A percentile compares a stretch with the other conserved stretches of the same genome.
phyloP scores from a whole-genome alignment of 73 alveolate genomes.

The Durusdinium trenchii region DNA sequence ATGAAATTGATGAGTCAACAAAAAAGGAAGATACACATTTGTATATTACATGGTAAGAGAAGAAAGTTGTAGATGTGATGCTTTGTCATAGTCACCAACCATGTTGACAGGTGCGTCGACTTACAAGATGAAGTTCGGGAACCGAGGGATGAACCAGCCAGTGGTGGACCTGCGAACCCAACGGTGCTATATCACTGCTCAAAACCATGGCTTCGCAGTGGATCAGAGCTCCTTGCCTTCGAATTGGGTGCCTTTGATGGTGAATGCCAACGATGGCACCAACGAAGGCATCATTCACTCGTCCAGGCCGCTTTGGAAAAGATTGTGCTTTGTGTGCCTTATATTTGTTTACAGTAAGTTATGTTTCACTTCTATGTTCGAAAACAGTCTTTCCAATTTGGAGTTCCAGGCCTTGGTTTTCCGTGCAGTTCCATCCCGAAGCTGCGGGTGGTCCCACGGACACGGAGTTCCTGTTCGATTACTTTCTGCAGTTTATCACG shows the following conservation, averaged over 20 bases:
- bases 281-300: slow-evolving; percentile 93
- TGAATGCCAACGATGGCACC: slow-evolving; percentile 89
- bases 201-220: slow-evolving; percentile 89
- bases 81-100: background rate
- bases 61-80: background rate
- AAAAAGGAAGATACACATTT: background rate
- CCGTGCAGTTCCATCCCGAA: slow-evolving; percentile 95
- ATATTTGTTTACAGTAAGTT: too few relatives aligned
- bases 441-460: slow-evolving; percentile 88
- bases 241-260: slow-evolving; percentile 55
- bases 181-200: slow-evolving; percentile 94
- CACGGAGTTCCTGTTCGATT: slow-evolving; percentile 87
- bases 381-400: too few relatives aligned
- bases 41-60: background rate
- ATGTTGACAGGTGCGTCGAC: slow-evolving; percentile 15
- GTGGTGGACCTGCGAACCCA: slow-evolving; percentile 83
- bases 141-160: slow-evolving; percentile 96
- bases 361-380: too few relatives aligned
- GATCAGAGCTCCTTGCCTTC: slow-evolving; percentile 27
- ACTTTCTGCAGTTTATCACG: slow-evolving; percentile 60
- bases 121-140: slow-evolving; percentile 79
- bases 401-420: slow-evolving; percentile 90
- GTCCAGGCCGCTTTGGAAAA: too few relatives aligned
- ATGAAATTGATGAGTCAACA: too few relatives aligned
- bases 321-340: too few relatives aligned